phyloP scores from a whole-genome alignment of 306 rosid species.

The Geum urbanum region DNA sequence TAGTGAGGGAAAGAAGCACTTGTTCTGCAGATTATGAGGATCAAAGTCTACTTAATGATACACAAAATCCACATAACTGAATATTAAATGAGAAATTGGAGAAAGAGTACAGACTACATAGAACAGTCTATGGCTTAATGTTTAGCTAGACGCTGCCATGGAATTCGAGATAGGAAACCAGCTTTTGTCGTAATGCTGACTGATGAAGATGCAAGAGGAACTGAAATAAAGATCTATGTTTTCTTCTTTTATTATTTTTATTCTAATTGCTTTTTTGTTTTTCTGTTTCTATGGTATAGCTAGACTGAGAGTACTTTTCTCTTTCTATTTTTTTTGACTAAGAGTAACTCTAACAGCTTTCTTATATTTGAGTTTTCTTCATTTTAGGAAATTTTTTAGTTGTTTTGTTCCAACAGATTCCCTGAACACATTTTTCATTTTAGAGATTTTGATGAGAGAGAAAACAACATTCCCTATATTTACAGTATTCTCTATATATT shows the following conservation, averaged over 20 bases:
- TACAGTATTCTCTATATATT: too few species aligned
- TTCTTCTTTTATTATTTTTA: background rate
- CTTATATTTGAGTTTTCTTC: too few species aligned
- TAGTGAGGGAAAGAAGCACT: slow-evolving; percentile 8
- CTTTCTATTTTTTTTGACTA: too few species aligned
- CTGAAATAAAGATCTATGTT: background rate
- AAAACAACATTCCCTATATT: too few species aligned
- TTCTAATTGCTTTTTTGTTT: background rate
- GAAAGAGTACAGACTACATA: background rate
- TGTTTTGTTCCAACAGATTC: too few species aligned
- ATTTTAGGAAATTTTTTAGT: too few species aligned
- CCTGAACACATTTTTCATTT: too few species aligned
- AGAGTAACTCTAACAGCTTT: too few species aligned
- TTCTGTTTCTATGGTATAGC: too few species aligned
- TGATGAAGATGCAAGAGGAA: background rate
- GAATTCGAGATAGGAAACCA: background rate
- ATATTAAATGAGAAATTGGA: background rate
- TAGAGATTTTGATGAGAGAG: too few species aligned
- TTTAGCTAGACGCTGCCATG: background rate
- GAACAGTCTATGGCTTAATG: background rate
- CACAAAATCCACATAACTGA: background rate
- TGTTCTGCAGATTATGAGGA: background rate
- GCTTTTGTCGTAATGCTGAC: background rate
- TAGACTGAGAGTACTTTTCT: too few species aligned
- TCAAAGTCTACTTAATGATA: slow-evolving; percentile 2